Evolutionary conservation across 2,329 filamentous ascomycete species (phyloP).

Genomic region (Apiospora marii): DNA sequence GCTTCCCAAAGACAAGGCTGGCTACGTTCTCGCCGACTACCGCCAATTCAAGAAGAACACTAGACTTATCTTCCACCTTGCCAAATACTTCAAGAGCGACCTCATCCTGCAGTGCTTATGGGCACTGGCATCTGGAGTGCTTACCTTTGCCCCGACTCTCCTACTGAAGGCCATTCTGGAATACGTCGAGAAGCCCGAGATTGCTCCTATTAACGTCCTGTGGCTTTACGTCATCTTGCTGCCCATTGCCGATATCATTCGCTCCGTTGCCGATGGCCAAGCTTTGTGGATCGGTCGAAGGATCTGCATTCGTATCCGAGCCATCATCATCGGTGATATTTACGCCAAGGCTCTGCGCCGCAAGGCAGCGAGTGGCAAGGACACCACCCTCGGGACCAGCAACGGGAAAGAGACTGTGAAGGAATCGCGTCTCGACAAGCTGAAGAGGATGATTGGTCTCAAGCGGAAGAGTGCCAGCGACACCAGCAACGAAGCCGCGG

Average conservation of each 20-base stretch:
- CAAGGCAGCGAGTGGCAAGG: constrained; percentile 81
- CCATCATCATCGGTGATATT: constrained; percentile 96
- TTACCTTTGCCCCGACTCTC: constrained; percentile 91
- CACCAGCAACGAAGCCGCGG: constrained; percentile 43
- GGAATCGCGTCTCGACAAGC: constrained; percentile 53
- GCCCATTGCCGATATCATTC: constrained; percentile 81
- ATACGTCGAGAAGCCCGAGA: constrained; percentile 85
- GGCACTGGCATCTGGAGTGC: constrained; percentile 80
- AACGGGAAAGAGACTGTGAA: constrained; percentile 48
- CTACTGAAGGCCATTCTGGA: constrained; percentile 90
- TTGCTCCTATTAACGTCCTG: constrained; percentile 82
- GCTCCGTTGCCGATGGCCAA: constrained; percentile 84
- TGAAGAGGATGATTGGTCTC: constrained; percentile 66
- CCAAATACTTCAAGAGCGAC: constrained; percentile 82
- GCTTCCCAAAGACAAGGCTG: constrained; percentile 86
- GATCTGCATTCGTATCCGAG: constrained; percentile 90
- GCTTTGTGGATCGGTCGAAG: constrained; percentile 93
- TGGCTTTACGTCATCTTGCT: constrained; percentile 96
- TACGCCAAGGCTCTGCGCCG: constrained; percentile 94
- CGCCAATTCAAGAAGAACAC: constrained; percentile 85
- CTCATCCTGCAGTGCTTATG: constrained; percentile 81
- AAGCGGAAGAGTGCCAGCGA: constrained; percentile 59
- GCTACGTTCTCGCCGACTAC: constrained; percentile 80
- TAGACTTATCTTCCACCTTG: constrained; percentile 78
- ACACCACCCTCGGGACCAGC: constrained; percentile 74